phyloP scores from a whole-genome alignment of 2,329 filamentous ascomycete genomes.

The Shiraia sp. region DNA sequence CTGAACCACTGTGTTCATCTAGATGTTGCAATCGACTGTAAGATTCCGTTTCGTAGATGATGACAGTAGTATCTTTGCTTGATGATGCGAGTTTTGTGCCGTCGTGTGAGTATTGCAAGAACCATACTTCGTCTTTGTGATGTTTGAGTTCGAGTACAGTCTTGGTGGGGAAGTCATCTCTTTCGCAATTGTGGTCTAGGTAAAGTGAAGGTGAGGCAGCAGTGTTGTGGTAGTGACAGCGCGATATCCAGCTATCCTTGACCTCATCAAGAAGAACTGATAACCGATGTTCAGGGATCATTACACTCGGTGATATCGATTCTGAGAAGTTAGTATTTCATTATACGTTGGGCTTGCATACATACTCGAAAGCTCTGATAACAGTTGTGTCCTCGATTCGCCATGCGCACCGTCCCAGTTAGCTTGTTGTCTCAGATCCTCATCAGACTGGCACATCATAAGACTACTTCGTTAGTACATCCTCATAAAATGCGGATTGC shows the following conservation, averaged over 20 bases:
- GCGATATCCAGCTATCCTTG: slow-evolving; percentile 79
- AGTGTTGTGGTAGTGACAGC: slow-evolving; percentile 88
- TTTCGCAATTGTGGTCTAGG: slow-evolving; percentile 82
- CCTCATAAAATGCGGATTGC: not conserved
- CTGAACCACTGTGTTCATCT: slow-evolving; percentile 66
- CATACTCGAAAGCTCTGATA: slow-evolving; percentile 84
- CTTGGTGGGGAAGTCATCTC: slow-evolving; percentile 75
- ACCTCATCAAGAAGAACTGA: slow-evolving; percentile 80
- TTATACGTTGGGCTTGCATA: too few relatives aligned
- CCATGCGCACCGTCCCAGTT: slow-evolving; percentile 83
- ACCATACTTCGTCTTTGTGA: slow-evolving; percentile 86
- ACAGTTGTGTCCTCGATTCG: slow-evolving; percentile 71
- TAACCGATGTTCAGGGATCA: slow-evolving; percentile 91
- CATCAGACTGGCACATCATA: slow-evolving; percentile 81
- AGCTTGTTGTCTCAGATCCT: slow-evolving; percentile 76
- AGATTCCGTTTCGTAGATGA: slow-evolving; percentile 78
- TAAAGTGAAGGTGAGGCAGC: slow-evolving; percentile 80
- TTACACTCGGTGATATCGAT: slow-evolving; percentile 92
- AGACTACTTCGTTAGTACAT: slow-evolving; percentile 58
- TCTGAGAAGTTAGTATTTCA: too few relatives aligned
- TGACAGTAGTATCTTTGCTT: slow-evolving; percentile 72
- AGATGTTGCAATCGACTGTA: slow-evolving; percentile 69
- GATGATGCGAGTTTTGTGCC: slow-evolving; percentile 82
- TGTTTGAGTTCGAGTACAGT: slow-evolving; percentile 71
- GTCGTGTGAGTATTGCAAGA: slow-evolving; percentile 85